These are phyloP conservation scores for Lycium ferocissimum DNA, from an alignment of 257 asterid genomes.

Conservation along the genomic window DNA sequence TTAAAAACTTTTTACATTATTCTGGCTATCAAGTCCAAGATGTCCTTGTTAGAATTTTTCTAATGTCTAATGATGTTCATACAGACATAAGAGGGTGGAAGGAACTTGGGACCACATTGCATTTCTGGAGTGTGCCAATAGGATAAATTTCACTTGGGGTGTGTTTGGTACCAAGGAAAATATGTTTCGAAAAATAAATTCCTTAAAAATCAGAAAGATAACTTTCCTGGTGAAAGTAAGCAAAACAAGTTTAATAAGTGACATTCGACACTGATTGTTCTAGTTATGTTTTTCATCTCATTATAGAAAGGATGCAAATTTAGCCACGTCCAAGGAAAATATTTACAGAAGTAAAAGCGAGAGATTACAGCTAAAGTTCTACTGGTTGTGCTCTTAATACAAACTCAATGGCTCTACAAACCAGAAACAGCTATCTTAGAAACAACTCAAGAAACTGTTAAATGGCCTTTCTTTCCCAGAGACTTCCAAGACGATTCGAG, in stretches of 20 bases:
- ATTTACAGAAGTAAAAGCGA: conserved; percentile 12
- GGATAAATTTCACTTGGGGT: not conserved
- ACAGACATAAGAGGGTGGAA: not conserved
- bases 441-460: conserved; percentile 56
- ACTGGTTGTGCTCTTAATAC: not conserved
- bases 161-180: too few species aligned
- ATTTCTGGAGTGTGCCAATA: not conserved
- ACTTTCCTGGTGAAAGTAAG: too few species aligned
- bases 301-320: not conserved
- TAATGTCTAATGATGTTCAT: not conserved
- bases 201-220: too few species aligned
- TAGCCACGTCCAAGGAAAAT: conserved; percentile 7
- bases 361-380: conserved; percentile 20
- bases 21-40: not conserved
- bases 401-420: conserved; percentile 9
- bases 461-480: conserved; percentile 55
- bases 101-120: not conserved
- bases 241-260: too few species aligned
- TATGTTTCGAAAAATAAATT: too few species aligned
- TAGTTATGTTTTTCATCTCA: conserved; percentile 1
- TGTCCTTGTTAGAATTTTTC: not conserved
- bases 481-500: conserved; percentile 75
- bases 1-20: not conserved
- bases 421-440: conserved; percentile 10
- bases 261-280: too few species aligned